A percentile compares a stretch with the other conserved stretches of the same genome.
These are phyloP conservation scores for Trichosporon inkin DNA, from an alignment of 1,284 basidiomycete genomes.

Conservation along the genomic window DNA sequence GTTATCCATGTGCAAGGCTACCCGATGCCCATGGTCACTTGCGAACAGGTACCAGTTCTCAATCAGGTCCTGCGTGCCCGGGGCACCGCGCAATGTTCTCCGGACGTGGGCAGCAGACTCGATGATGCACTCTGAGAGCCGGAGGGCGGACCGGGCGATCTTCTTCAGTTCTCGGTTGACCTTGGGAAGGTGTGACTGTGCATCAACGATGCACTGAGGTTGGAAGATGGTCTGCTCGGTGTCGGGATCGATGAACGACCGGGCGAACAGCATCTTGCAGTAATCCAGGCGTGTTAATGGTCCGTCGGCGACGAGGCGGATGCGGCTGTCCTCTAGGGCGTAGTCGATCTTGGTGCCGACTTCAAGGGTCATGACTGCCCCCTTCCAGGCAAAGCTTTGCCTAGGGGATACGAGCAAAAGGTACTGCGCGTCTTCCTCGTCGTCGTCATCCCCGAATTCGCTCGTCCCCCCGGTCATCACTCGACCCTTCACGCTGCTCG, in stretches of 20 bases:
- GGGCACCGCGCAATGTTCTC: slow-evolving; percentile 58
- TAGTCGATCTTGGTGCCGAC: slow-evolving; percentile 63
- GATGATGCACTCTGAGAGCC: slow-evolving; percentile 88
- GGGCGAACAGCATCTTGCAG: slow-evolving; percentile 74
- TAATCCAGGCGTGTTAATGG: slow-evolving; percentile 67
- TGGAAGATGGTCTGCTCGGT: slow-evolving; percentile 42
- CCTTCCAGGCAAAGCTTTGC: slow-evolving; percentile 89
- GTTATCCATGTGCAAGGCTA: slow-evolving; percentile 79
- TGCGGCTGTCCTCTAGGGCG: slow-evolving; percentile 73
- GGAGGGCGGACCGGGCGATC: slow-evolving; percentile 81
- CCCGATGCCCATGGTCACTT: slow-evolving; percentile 82
- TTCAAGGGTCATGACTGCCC: slow-evolving; percentile 65
- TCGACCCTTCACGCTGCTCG: slow-evolving; percentile 16
- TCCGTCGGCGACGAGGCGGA: slow-evolving; percentile 83
- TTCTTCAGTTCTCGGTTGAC: slow-evolving; percentile 88
- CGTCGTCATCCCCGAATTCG: slow-evolving; percentile 54
- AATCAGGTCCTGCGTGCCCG: slow-evolving; percentile 76
- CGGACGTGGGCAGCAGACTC: slow-evolving; percentile 82
- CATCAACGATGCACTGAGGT: slow-evolving; percentile 60
- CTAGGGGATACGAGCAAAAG: slow-evolving; percentile 82
- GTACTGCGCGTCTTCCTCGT: slow-evolving; percentile 58
- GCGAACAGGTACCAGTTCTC: slow-evolving; percentile 97
- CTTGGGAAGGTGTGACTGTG: slow-evolving; percentile 83
- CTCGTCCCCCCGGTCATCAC: slow-evolving; percentile 57
- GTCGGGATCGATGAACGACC: slow-evolving; percentile 57